Evolutionary conservation across 1,284 basidiomycete genomes (phyloP), one percentile per base, ranked within the genome.

Genomic region (Naganishia cerealis): DNA sequence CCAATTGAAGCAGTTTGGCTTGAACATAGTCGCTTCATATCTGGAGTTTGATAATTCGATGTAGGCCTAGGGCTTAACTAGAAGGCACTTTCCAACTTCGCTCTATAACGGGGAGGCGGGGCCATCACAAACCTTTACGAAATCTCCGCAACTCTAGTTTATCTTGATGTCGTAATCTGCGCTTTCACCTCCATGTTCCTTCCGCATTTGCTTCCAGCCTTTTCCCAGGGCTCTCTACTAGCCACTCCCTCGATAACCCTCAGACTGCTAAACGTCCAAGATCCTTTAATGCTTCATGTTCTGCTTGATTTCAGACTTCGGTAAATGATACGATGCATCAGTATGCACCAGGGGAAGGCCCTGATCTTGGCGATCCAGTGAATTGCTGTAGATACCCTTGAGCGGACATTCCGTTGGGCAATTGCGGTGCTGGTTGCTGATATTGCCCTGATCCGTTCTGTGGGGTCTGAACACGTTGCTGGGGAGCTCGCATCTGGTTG

Each of bases 401-500:
- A 15, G 61, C 61, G 18, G 61, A 63, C 61, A 63, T 63, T 63
- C 61, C 61, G 16, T 63, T 63, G 2, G 50, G 50, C 61, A 53
- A 12, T 38, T 63, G 61, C 13, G 61, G 50, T 29, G 61, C 26
- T 16, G 29, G 65, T 53, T 57, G 65, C 43, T 58, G 55, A 39
- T 29, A 36, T 46, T 56, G 67, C n/a, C 50, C 21, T 2, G 61
- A 63, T 54, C 61, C 61, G 18, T 63, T 63, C 40, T 52, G 59
- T 7, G 58, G 52, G 8, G 42, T n/a, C 13, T 53, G 55, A 29
- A 63, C 55, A 38, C 67, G 67, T 46, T 68, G 67, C 57, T 71
- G 70, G 8, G 70, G 70, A 12, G 70, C 70, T 48, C 70, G 66
- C 62, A 68, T 71, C 26, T 59, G 53, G 36, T 71, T 71, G 39